Evolutionary conservation across 768 basidiomycete species (phyloP).

Genomic region (Rhizopogon vinicolor): DNA sequence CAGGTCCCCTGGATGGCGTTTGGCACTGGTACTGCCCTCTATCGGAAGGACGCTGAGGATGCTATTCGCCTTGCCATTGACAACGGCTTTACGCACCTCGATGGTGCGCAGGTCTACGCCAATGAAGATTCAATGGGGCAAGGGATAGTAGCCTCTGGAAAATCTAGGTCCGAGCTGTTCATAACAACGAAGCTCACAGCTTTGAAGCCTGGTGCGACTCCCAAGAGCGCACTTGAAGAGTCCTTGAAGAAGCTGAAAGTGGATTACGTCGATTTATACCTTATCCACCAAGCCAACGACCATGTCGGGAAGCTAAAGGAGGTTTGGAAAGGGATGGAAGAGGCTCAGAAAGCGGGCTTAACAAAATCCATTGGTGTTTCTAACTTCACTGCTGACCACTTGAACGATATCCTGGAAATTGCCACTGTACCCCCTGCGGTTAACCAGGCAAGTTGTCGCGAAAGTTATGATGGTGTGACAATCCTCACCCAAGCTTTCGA

Average conservation of each 20-base stretch:
- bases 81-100: conserved; percentile 56
- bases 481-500: not conserved
- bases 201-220: conserved; percentile 35
- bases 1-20: conserved; percentile 54
- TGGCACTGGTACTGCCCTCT: conserved; percentile 58
- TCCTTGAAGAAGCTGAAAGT: conserved; percentile 52
- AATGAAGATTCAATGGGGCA: conserved; percentile 53
- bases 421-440: conserved; percentile 45
- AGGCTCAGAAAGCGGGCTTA: conserved; percentile 38
- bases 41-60: conserved; percentile 34
- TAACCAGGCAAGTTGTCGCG: conserved; percentile 39
- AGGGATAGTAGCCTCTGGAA: conserved; percentile 46
- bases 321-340: conserved; percentile 61
- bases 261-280: conserved; percentile 57
- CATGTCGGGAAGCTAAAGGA: conserved; percentile 41
- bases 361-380: conserved; percentile 47
- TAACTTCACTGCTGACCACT: conserved; percentile 43
- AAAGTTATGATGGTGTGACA: not conserved
- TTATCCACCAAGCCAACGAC: conserved; percentile 47
- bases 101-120: conserved; percentile 56
- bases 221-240: conserved; percentile 43
- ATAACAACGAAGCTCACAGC: conserved; percentile 53
- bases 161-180: conserved; percentile 50
- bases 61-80: conserved; percentile 44
- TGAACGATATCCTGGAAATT: conserved; percentile 28